Percentiles rank a stretch among this genome's conserved stretches.
Evolutionary conservation across 768 basidiomycete genomes (phyloP).

Genomic region (Tylopilus vinaceipallidus): DNA sequence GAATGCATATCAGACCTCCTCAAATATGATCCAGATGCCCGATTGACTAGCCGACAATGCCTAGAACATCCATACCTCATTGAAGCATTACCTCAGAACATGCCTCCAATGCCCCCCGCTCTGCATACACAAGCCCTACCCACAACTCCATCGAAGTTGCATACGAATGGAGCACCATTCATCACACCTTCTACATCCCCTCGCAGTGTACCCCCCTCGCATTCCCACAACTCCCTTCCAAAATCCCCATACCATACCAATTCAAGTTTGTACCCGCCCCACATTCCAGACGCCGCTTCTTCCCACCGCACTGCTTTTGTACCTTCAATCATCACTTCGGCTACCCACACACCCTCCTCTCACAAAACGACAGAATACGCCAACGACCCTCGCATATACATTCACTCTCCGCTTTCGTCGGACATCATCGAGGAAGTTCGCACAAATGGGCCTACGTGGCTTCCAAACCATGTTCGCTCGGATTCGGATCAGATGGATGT

Average conservation of each 20-base stretch:
- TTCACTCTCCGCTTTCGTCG: conserved; percentile 33
- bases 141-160: conserved; percentile 37
- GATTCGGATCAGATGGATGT: conserved; percentile 55
- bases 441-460: conserved; percentile 25
- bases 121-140: conserved; percentile 41
- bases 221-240: conserved; percentile 45
- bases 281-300: conserved; percentile 47
- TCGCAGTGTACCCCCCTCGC: conserved; percentile 46
- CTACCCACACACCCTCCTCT: conserved; percentile 30
- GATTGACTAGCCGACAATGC: conserved; percentile 85
- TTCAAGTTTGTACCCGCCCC: conserved; percentile 36
- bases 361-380: conserved; percentile 36
- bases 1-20: conserved; percentile 92
- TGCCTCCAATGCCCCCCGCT: conserved; percentile 60
- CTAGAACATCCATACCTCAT: conserved; percentile 86
- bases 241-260: conserved; percentile 39
- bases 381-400: conserved; percentile 33
- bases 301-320: conserved; percentile 56
- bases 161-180: conserved; percentile 36
- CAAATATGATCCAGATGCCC: conserved; percentile 85
- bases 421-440: conserved; percentile 31
- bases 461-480: conserved; percentile 28
- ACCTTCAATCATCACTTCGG: conserved; percentile 35
- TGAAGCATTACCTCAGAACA: conserved; percentile 69
- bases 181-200: conserved; percentile 41